Conservation (phyloP, 805 yeast species). For the Debaryomyces hansenii region DNA sequence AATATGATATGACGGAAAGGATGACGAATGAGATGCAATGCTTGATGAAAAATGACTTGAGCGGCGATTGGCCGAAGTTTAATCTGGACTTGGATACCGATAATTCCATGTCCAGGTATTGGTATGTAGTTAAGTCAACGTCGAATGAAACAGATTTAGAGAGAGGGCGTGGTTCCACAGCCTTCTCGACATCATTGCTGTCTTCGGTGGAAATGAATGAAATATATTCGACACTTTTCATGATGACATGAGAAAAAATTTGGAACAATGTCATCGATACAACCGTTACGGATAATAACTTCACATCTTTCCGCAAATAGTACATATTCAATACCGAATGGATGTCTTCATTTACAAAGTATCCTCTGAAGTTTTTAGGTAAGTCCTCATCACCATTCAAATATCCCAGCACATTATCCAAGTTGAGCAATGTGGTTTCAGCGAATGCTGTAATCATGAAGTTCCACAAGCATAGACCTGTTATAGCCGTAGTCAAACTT, state of each 20-base stretch:
- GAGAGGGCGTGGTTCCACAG: slow-evolving; percentile 1
- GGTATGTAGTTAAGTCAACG: slow-evolving; percentile 13
- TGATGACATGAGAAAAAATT: slow-evolving; percentile 10
- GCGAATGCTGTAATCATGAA: slow-evolving; percentile 1
- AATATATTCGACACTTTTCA: slow-evolving; percentile 16
- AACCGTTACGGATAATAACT: slow-evolving; percentile 6
- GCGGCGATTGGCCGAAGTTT: not conserved
- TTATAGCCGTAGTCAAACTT: not conserved
- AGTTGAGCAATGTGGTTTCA: not conserved
- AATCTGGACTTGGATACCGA: slow-evolving; percentile 1
- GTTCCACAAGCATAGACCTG: slow-evolving; percentile 6
- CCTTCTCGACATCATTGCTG: not conserved
- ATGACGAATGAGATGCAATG: not conserved
- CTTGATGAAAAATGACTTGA: not conserved
- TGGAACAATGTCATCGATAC: slow-evolving; percentile 12
- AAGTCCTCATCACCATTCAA: not conserved
- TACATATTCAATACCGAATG: slow-evolving; percentile 4
- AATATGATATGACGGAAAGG: not conserved
- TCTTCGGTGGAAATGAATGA: slow-evolving; percentile 3
- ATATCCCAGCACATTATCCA: not conserved
- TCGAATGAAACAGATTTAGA: slow-evolving; percentile 19
- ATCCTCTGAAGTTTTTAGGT: not conserved
- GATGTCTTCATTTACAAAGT: slow-evolving; percentile 1
- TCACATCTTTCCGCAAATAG: slow-evolving; percentile 12
- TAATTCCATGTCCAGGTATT: slow-evolving; percentile 8